phyloP scores from a whole-genome alignment of 345 rosid species.

The Iberis pinnata region DNA sequence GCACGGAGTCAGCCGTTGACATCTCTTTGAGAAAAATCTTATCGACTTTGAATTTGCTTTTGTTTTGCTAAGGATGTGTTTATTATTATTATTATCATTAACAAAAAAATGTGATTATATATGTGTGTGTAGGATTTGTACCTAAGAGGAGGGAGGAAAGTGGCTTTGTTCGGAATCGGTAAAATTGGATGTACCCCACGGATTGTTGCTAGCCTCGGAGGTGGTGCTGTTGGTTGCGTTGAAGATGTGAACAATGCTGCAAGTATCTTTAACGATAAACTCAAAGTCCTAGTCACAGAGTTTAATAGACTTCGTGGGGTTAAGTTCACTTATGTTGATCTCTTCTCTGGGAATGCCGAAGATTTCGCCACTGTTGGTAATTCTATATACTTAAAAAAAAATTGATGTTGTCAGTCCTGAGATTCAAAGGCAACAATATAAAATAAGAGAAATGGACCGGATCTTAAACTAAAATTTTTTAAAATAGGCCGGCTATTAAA shows the following conservation, averaged over 20 bases:
- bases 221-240: slow-evolving; percentile 24
- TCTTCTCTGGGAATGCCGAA: slow-evolving; percentile 17
- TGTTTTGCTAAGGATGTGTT: too few species aligned
- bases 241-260: slow-evolving; percentile 30
- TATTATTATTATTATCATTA: not conserved
- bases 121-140: slow-evolving; percentile 20
- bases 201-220: slow-evolving; percentile 8
- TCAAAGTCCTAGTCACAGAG: slow-evolving; percentile 16
- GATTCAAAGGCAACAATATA: too few species aligned
- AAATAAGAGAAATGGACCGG: too few species aligned
- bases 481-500: too few species aligned
- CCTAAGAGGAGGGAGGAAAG: slow-evolving; percentile 29
- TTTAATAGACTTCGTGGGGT: slow-evolving; percentile 13
- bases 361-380: slow-evolving; percentile 25
- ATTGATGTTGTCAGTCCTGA: too few species aligned
- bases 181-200: slow-evolving; percentile 32
- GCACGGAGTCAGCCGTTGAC: too few species aligned
- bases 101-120: not conserved
- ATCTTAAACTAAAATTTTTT: too few species aligned
- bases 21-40: too few species aligned
- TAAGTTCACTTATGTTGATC: slow-evolving; percentile 28
- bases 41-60: too few species aligned
- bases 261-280: slow-evolving; percentile 20
- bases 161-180: slow-evolving; percentile 29
- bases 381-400: not conserved